phyloP scores from a whole-genome alignment of 805 yeast genomes.

The Metschnikowia reukaufii region DNA sequence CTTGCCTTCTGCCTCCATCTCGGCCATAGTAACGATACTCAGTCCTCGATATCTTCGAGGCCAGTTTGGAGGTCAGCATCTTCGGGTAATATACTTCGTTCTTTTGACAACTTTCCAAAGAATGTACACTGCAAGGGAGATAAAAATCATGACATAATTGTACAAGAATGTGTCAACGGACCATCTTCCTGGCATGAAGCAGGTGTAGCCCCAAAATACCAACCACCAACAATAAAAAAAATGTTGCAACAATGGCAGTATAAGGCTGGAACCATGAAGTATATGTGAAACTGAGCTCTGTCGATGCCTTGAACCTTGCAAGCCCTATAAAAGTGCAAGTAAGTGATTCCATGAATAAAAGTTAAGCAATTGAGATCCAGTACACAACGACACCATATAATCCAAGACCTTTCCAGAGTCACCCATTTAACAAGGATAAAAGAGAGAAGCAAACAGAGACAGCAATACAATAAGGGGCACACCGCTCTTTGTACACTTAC shows the following conservation, averaged over 20 bases:
- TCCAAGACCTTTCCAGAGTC: slow-evolving; percentile 19
- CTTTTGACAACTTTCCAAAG: slow-evolving; percentile 40
- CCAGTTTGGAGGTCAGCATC: slow-evolving; percentile 49
- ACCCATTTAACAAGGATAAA: slow-evolving; percentile 22
- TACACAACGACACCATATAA: slow-evolving; percentile 24
- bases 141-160: slow-evolving; percentile 70
- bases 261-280: slow-evolving; percentile 47
- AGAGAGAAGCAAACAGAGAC: slow-evolving; percentile 22
- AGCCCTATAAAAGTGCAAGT: slow-evolving; percentile 24
- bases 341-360: slow-evolving; percentile 21
- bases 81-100: slow-evolving; percentile 39
- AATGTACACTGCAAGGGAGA: slow-evolving; percentile 30
- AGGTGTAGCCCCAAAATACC: slow-evolving; percentile 70
- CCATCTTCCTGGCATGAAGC: slow-evolving; percentile 70
- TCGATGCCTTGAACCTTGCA: slow-evolving; percentile 28
- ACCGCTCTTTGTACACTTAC: slow-evolving; percentile 18
- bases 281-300: slow-evolving; percentile 39
- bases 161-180: slow-evolving; percentile 59
- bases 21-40: slow-evolving; percentile 43
- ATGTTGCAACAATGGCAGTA: slow-evolving; percentile 31
- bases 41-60: slow-evolving; percentile 47
- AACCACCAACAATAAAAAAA: slow-evolving; percentile 37
- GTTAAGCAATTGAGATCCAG: slow-evolving; percentile 24
- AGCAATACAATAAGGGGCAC: slow-evolving; percentile 22
- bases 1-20: slow-evolving; percentile 28